A percentile compares a stretch with the other conserved stretches of the same genome.
These are phyloP conservation scores for Davidsoniella neocaledoniae DNA, from an alignment of 2,329 filamentous ascomycete species.

Conservation along the genomic window DNA sequence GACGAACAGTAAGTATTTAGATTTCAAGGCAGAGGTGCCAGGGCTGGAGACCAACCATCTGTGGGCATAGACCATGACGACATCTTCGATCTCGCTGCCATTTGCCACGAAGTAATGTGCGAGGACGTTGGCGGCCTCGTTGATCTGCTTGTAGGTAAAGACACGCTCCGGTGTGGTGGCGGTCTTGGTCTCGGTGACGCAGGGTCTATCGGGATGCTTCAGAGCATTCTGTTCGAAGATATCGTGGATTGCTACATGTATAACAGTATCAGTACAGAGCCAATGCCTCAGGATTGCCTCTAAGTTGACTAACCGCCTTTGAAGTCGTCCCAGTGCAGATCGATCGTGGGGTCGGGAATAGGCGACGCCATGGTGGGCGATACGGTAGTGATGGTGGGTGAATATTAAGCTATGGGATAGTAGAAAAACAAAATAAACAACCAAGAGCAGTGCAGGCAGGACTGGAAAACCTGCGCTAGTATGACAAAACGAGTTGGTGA, in stretches of 20 bases:
- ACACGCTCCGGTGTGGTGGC: constrained; percentile 33
- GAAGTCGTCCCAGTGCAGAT: constrained; percentile 52
- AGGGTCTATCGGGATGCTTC: constrained; percentile 43
- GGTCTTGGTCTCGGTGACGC: constrained; percentile 32
- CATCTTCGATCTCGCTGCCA: constrained; percentile 63
- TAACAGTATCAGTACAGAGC: not conserved
- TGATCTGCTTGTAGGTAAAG: constrained; percentile 76
- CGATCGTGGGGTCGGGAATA: constrained; percentile 47
- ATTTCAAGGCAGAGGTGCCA: not conserved
- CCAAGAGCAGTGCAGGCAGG: not conserved
- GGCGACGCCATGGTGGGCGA: constrained; percentile 11
- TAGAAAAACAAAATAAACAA: not conserved
- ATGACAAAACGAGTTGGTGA: not conserved
- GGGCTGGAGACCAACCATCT: constrained; percentile 36
- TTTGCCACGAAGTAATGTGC: constrained; percentile 62
- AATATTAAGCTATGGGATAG: no score
- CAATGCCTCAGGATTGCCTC: not conserved
- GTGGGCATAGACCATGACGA: constrained; percentile 85
- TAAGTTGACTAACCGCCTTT: constrained; percentile 23
- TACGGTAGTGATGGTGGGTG: not conserved
- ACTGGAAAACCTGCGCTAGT: constrained; percentile 4
- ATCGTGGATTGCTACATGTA: constrained; percentile 42
- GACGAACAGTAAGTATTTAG: constrained; percentile 3
- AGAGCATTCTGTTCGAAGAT: constrained; percentile 51
- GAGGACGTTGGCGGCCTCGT: constrained; percentile 65